Percentiles rank a stretch among this genome's conserved stretches.
Conservation (phyloP, 306 rosid species). For the Vicia sativa region DNA sequence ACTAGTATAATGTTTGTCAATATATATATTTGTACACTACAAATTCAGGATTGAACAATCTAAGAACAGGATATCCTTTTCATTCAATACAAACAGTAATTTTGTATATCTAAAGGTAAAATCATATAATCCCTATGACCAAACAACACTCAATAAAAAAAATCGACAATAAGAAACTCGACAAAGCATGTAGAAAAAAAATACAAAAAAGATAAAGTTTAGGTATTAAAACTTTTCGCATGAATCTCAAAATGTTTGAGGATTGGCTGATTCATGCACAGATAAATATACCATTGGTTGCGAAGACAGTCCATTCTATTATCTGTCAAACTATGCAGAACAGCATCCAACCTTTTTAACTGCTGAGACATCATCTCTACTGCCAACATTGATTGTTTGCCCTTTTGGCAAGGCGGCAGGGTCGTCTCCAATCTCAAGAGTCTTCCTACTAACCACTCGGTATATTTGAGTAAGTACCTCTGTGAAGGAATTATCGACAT, state of each 20-base stretch:
- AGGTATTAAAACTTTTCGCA: conserved; percentile 35
- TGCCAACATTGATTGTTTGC: conserved; percentile 72
- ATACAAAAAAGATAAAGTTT: conserved; percentile 17
- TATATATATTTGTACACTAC: not conserved
- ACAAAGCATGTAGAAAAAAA: conserved; percentile 33
- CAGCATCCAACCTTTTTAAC: conserved; percentile 75
- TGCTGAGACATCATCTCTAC: conserved; percentile 77
- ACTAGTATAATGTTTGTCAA: not conserved
- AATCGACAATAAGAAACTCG: conserved; percentile 19
- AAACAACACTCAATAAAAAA: conserved; percentile 33
- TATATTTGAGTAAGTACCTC: conserved; percentile 82
- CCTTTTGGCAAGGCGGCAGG: conserved; percentile 79
- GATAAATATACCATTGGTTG: conserved; percentile 6
- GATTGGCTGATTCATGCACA: conserved; percentile 30
- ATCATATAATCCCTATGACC: conserved; percentile 39
- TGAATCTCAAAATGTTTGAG: conserved; percentile 32
- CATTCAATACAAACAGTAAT: conserved; percentile 28
- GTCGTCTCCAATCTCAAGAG: conserved; percentile 81
- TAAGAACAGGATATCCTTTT: conserved; percentile 23
- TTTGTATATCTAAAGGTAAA: conserved; percentile 34
- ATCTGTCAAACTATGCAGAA: conserved; percentile 54
- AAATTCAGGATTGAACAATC: conserved; percentile 16
- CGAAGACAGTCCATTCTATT: conserved; percentile 18
- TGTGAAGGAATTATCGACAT: conserved; percentile 78
- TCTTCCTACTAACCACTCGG: conserved; percentile 69